These are phyloP conservation scores for Cyclostephanos invisitatus DNA, from an alignment of 108 stramenopile genomes.

Conservation along the genomic window DNA sequence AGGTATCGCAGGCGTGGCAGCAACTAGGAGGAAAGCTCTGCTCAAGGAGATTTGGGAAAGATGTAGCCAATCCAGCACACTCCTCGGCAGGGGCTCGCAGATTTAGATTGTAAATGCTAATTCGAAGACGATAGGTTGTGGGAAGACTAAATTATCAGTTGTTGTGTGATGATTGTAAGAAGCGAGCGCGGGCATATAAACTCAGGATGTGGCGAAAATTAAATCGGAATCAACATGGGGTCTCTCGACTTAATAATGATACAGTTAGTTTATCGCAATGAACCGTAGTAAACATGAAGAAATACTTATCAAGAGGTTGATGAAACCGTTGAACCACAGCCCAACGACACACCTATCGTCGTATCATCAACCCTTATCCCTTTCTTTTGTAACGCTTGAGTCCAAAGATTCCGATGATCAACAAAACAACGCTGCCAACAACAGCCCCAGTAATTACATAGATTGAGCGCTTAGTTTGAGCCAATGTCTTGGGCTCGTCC, in stretches of 20 bases:
- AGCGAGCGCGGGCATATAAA: not conserved
- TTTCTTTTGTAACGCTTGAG: not conserved
- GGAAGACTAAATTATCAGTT: not conserved
- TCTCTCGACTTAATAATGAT: not conserved
- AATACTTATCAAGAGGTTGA: no score
- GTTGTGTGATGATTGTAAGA: not conserved
- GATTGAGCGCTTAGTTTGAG: not conserved
- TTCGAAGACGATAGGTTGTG: not conserved
- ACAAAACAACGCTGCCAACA: not conserved
- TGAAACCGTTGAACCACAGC: no score
- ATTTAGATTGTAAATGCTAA: not conserved
- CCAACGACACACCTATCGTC: no score
- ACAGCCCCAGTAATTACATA: not conserved
- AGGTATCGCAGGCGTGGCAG: conserved; percentile 57
- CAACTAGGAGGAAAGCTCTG: conserved; percentile 56
- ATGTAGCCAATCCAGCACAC: conserved; percentile 11
- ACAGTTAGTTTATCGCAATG: no score
- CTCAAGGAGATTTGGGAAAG: conserved; percentile 68
- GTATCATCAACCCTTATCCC: not conserved
- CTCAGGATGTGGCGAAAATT: no score
- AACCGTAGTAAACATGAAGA: no score
- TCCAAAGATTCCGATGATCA: not conserved
- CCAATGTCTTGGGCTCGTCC: not conserved
- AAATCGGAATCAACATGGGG: not conserved
- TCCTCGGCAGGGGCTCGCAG: conserved; percentile 21